phyloP scores from a whole-genome alignment of 2,329 filamentous ascomycete species.

The Geosmithia putterillii region DNA sequence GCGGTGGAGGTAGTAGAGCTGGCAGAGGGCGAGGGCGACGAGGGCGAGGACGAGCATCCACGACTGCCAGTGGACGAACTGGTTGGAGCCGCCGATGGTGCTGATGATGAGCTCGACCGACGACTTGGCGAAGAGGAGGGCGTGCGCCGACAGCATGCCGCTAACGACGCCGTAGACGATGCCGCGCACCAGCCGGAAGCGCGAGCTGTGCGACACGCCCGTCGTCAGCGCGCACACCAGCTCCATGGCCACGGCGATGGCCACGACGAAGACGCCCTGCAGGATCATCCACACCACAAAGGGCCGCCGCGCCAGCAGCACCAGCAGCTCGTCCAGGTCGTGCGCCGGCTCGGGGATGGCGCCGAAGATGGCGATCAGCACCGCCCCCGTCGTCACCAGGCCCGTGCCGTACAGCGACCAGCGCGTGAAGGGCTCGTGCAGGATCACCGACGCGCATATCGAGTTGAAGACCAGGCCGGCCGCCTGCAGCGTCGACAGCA shows the following conservation, averaged over 20 bases:
- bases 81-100: slow-evolving; percentile 70
- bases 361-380: slow-evolving; percentile 86
- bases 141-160: slow-evolving; percentile 88
- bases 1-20: slow-evolving; percentile 90
- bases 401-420: slow-evolving; percentile 87
- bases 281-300: slow-evolving; percentile 86
- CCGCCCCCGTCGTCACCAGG: slow-evolving; percentile 77
- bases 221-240: slow-evolving; percentile 37
- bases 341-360: slow-evolving; percentile 90
- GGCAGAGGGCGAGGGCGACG: slow-evolving; percentile 68
- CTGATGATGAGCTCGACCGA: slow-evolving; percentile 86
- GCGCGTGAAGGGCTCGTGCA: slow-evolving; percentile 85
- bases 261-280: slow-evolving; percentile 60
- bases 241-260: slow-evolving; percentile 53
- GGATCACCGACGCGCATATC: slow-evolving; percentile 85
- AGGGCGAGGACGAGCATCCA: slow-evolving; percentile 83
- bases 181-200: slow-evolving; percentile 65
- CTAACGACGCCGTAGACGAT: slow-evolving; percentile 83
- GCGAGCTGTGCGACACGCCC: slow-evolving; percentile 36
- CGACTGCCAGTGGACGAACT: slow-evolving; percentile 91
- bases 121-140: slow-evolving; percentile 85
- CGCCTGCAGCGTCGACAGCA: slow-evolving; percentile 89
- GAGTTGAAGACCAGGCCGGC: slow-evolving; percentile 98
- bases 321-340: slow-evolving; percentile 68
- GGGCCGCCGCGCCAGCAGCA: slow-evolving; percentile 56